Base-by-base conservation (phyloP, 2,329 filamentous ascomycete genomes). In the Thielaviopsis punctulata region DNA sequence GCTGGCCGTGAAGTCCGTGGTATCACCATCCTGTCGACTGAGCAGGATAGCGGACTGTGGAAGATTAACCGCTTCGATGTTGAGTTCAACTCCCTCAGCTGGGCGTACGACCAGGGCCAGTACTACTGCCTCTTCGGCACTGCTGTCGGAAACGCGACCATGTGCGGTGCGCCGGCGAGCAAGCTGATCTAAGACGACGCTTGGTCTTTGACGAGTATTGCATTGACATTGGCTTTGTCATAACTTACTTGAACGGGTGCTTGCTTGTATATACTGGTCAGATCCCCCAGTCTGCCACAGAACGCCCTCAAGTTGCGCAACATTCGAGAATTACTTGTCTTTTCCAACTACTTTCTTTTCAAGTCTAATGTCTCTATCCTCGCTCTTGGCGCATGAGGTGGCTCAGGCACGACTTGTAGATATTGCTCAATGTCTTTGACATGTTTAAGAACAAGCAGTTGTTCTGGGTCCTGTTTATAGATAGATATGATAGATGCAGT, bases 11-110 rank as follows among this genome's bases (percentile, higher is more conserved):
- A 50, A 19, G 53, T 45, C 3, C 44, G 51, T 19, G 55, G 56
- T 23, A 44, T 59, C 8, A 59, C 55, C 21, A 56, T 59, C 36
- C 52, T 60, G 52, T 48, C 57, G 23, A 48, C 56, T 13, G 56
- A 55, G 22, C 57, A 56, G 52, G 56, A 59, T 4, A 27, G 44
- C 8, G 51, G 53, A 27, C 22, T 51, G 47, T 57, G 56, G 56
- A 51, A 52, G 27, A 57, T 57, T 39, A 53, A 50, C 48, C 49
- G 43, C 25, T 54, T 49, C 19, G 56, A 57, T 30, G 56, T 56
- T 24, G 56, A 57, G 54, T 57, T 57, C 39, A 57, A 57, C 55
- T 52, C 56, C 36, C 53, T 57, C 12, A 55, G 36, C 39, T 57
- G 51, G 53, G 53, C 55, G 21, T 56, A 56, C 36, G 44, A 57